These are phyloP conservation scores for Agastache rugosa DNA, from an alignment of 257 asterid species.

Conservation along the genomic window DNA sequence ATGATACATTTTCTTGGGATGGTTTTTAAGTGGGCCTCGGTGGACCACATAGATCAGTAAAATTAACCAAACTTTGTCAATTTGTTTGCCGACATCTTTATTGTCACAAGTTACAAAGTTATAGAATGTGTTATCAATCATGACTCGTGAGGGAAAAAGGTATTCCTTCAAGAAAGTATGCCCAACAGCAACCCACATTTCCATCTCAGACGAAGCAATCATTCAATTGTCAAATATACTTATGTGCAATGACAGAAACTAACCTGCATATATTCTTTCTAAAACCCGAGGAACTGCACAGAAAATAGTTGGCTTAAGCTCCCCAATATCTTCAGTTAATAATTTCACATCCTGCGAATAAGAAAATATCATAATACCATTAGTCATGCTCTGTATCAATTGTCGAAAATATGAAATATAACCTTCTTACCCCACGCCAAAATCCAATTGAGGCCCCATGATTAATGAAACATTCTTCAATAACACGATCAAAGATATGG, in stretches of 20 bases:
- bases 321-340: constrained; percentile 83
- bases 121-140: constrained; percentile 14
- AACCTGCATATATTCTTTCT: constrained; percentile 90
- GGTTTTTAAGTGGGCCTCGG: constrained; percentile 18
- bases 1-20: constrained; percentile 22
- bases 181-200: constrained; percentile 14
- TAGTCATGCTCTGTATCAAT: constrained; percentile 19
- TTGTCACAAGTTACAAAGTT: constrained; percentile 22
- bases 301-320: constrained; percentile 87
- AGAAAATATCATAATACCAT: constrained; percentile 33
- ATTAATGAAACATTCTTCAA: constrained; percentile 79
- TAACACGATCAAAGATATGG: constrained; percentile 92
- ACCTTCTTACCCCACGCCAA: constrained; percentile 95
- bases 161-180: constrained; percentile 18
- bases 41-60: constrained; percentile 1
- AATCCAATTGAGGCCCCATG: constrained; percentile 95
- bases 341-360: constrained; percentile 79
- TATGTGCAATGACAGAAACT: constrained; percentile 21
- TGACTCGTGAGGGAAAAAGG: constrained; percentile 11
- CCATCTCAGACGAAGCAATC: constrained; percentile 30
- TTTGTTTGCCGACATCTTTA: constrained; percentile 28
- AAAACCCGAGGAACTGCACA: constrained; percentile 98
- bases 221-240: constrained; percentile 15
- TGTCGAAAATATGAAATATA: constrained; percentile 24
- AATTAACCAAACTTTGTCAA: constrained; percentile 6